phyloP scores from a whole-genome alignment of 805 yeast genomes.

The Gaillardinia entomophila region DNA sequence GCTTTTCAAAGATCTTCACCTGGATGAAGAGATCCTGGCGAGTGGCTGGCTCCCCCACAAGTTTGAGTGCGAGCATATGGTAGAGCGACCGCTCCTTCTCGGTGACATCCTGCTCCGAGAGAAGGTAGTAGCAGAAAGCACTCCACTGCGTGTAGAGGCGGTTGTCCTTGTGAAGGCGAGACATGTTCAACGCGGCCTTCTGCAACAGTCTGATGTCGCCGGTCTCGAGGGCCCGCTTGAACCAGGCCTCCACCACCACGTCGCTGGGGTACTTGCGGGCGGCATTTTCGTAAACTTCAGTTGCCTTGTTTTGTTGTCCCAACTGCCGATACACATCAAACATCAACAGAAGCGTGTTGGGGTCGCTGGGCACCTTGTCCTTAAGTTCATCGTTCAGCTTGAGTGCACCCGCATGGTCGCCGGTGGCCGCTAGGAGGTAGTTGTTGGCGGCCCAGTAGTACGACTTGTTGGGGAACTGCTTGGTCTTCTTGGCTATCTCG shows the following conservation, averaged over 20 bases:
- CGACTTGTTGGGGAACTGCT: slow-evolving; percentile 51
- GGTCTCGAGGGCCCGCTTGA: slow-evolving; percentile 42
- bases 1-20: slow-evolving; percentile 42
- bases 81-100: slow-evolving; percentile 46
- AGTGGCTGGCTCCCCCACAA: slow-evolving; percentile 41
- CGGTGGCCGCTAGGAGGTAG: slow-evolving; percentile 26
- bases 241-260: slow-evolving; percentile 51
- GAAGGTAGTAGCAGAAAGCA: slow-evolving; percentile 47
- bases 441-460: slow-evolving; percentile 46
- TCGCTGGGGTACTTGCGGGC: slow-evolving; percentile 51
- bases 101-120: slow-evolving; percentile 23
- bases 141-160: slow-evolving; percentile 45
- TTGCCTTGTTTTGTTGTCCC: slow-evolving; percentile 29
- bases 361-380: slow-evolving; percentile 47
- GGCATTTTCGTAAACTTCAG: slow-evolving; percentile 51
- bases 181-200: slow-evolving; percentile 40
- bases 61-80: slow-evolving; percentile 55
- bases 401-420: slow-evolving; percentile 27
- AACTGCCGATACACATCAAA: slow-evolving; percentile 37
- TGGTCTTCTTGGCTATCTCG: slow-evolving; percentile 42
- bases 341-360: slow-evolving; percentile 44
- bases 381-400: slow-evolving; percentile 21
- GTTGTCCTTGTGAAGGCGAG: slow-evolving; percentile 22
- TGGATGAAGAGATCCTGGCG: slow-evolving; percentile 66
- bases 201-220: slow-evolving; percentile 49